phyloP scores from a whole-genome alignment of 2,329 filamentous ascomycete genomes.

The Epichloe gansuensis region DNA sequence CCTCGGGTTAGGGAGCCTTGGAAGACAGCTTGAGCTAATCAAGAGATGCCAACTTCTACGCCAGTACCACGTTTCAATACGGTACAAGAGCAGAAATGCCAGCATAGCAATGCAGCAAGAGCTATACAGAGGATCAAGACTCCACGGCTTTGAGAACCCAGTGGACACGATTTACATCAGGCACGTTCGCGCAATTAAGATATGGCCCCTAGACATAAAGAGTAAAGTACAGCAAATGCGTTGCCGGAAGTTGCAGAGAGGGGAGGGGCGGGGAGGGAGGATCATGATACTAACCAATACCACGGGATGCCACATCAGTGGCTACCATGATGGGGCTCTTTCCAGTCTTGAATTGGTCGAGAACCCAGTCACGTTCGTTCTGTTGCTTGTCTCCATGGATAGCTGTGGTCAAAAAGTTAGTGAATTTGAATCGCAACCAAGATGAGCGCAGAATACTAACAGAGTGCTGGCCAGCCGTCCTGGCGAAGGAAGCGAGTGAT shows the following conservation, averaged over 20 bases:
- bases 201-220: slow-evolving; percentile 69
- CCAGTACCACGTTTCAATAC: slow-evolving; percentile 50
- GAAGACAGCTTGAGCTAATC: slow-evolving; percentile 59
- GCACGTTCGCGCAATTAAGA: slow-evolving; percentile 84
- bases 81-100: slow-evolving; percentile 65
- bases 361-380: slow-evolving; percentile 98
- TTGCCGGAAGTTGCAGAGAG: slow-evolving; percentile 44
- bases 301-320: slow-evolving; percentile 98
- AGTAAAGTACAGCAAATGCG: slow-evolving; percentile 67
- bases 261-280: slow-evolving; percentile 30
- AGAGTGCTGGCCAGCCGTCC: slow-evolving; percentile 94
- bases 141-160: slow-evolving; percentile 67
- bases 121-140: slow-evolving; percentile 57
- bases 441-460: slow-evolving; percentile 42
- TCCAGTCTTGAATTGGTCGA: slow-evolving; percentile 98
- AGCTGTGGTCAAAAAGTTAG: slow-evolving; percentile 36
- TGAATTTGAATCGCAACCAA: slow-evolving; percentile 23
- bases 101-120: slow-evolving; percentile 47
- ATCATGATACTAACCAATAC: slow-evolving; percentile 90
- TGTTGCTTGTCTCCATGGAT: slow-evolving; percentile 99
- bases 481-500: slow-evolving; percentile 96
- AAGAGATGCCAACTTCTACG: slow-evolving; percentile 66
- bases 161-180: slow-evolving; percentile 71
- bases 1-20: slow-evolving; percentile 45
- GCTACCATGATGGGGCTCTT: slow-evolving; percentile 99